Conservation (phyloP, 176 grass and related monocot genomes). For the Areca catechu region DNA sequence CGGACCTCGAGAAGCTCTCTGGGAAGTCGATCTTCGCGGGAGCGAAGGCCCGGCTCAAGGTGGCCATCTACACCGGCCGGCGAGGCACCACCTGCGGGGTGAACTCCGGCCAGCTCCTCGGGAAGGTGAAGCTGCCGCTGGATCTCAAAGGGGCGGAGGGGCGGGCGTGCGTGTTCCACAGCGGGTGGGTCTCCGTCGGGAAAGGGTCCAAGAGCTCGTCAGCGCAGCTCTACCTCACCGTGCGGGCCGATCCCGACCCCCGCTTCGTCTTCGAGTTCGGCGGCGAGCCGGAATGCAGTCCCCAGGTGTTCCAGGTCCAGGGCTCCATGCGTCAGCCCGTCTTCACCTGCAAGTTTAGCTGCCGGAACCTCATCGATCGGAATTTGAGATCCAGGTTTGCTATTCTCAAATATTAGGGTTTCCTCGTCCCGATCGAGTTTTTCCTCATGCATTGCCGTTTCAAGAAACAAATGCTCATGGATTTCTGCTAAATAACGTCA, state of each 20-base stretch:
- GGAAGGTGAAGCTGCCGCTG: conserved; percentile 55
- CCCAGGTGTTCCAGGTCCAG: conserved; percentile 64
- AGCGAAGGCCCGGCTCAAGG: conserved; percentile 39
- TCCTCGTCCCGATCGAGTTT: neutral
- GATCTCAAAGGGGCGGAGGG: conserved; percentile 58
- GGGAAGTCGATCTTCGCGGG: conserved; percentile 41
- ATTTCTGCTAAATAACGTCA: neutral
- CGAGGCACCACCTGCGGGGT: conserved; percentile 44
- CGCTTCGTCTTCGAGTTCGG: conserved; percentile 86
- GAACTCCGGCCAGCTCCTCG: conserved; percentile 50
- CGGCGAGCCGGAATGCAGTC: conserved; percentile 83
- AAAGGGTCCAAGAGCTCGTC: conserved; percentile 32
- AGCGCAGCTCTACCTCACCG: conserved; percentile 48
- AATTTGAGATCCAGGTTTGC: conserved; percentile 39
- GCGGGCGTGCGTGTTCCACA: conserved; percentile 42
- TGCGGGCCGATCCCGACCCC: conserved; percentile 69
- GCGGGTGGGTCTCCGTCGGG: conserved; percentile 62
- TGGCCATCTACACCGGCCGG: conserved; percentile 59
- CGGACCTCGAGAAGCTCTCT: conserved; percentile 43
- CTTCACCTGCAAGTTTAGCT: conserved; percentile 94
- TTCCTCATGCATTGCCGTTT: neutral
- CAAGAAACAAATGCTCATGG: neutral
- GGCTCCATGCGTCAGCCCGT: conserved; percentile 68
- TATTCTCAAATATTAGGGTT: no score
- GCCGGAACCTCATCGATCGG: conserved; percentile 69